Evolutionary conservation across 2,329 filamentous ascomycete species (phyloP), one percentile per base, ranked within the genome.

Genomic region (Macrophomina pseudophaseolina): DNA sequence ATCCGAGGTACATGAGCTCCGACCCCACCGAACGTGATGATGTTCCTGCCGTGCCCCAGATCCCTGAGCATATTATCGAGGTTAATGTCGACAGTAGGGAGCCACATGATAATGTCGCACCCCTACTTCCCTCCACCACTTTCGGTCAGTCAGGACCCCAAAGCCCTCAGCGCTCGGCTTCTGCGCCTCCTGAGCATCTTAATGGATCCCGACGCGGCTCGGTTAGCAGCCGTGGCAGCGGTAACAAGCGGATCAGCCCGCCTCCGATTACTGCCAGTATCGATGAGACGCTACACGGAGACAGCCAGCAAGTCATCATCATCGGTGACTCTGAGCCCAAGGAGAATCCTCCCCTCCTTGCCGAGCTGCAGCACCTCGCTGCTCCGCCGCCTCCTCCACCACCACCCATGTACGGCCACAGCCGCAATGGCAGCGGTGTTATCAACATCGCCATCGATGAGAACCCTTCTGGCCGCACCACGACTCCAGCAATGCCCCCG

Each of bases 1-100:
- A 96, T 75, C 86, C 87, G 1, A 88, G 92, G 51, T 88, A 94
- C 71, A 85, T 85, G 76, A 86, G 87, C 70, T 79, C 83, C 2
- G 85, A 89, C 67, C 81, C 84, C 49, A 81, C 80, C 54, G 80
- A 83, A 52, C 77, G 80, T 40, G 81, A 85, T 16, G 75, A 78
- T 38, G 81, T 83, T 30, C 86, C 86, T 30, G 82, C 83, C n/a
- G 81, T 87, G 11, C 83, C 86, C 35, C 80, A 84, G 66, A 82
- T 88, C 35, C 88, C 89, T 0, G 83, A 85, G n/a, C 79, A 75
- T 74, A 53, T 76, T 77, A 32, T 69, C 75, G 49, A 67, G 44
- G 59, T 64, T 56, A 68, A 11, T 66, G 71, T 58, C 66, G 69
- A 38, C 65, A 59, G 30, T 69, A 79, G 8, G 72, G 78, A 79